Base-by-base conservation (phyloP, 345 rosid species). In the Murraya koenigii region DNA sequence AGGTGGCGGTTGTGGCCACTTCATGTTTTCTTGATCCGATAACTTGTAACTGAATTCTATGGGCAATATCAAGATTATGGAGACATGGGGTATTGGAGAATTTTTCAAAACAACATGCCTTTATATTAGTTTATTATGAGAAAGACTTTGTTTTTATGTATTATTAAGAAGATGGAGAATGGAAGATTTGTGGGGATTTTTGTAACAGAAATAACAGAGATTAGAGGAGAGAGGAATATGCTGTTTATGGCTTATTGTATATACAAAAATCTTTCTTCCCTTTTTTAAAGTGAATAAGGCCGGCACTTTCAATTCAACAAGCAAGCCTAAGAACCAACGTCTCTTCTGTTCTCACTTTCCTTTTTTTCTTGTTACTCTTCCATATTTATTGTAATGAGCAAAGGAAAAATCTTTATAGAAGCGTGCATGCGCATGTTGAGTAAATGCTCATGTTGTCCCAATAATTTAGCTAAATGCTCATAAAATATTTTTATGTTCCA, bases 1-100 rank as follows among this genome's bases (percentile, higher is more conserved):
- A 10, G 88, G 85, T 38, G 86, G 88, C 91, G 89, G 88, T 59
- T 88, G 86, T 3, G 86, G 80, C 91, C 91, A 88, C 66, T 80
- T 79, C 89, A 85, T 88, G 78, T 84, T 90, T 67, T 79, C 83
- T 67, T 44, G 17, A 44, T 44, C 66, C 56, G 17, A 52, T 52
- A 17, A 52, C 56, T 52, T 52, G 20, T 52, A 47, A 38, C 2
- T 2, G 35, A 39, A 74, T 28, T 74, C 28, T 44, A 26, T 3
- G 19, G 30, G 22, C 62, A 60, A 60, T n/a, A 36, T 25, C 17
- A 73, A 60, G 28, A 39, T 25, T 73, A 26, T 60, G 33, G 32
- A 62, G 69, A 39, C 9, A 70, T 28, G 69, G 69, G 69, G 30
- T 62, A 44, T 28, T 20, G 44, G 14, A 30, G 60, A 61, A 30